Evolutionary conservation across 805 yeast genomes (phyloP), one percentile per base, ranked within the genome.

Genomic region (Candida ficus): DNA sequence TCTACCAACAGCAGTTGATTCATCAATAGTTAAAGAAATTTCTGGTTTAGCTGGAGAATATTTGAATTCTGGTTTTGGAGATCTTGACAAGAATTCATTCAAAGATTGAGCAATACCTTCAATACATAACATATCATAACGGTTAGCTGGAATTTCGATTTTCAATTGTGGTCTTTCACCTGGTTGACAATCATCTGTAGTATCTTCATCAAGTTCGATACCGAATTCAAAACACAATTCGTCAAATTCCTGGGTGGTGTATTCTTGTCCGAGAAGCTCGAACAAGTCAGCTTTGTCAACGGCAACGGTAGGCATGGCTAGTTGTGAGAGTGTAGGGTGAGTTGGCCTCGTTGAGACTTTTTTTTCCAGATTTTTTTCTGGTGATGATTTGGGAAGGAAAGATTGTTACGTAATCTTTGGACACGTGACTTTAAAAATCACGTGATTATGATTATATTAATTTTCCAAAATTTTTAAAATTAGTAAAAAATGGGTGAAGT

Each of bases 201-300:
- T 88, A 63, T 95, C 98, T 68, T 95, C 99, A 63, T 93, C 99
- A 47, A 93, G 76, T 70, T 93, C 99, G 52, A 93, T 80, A 56
- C 99, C 99, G 54, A 90, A 93, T 59, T 91, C 95, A 70, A 93
- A 93, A 70, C 98, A 93, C 53, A 93, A 77, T 66, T 90, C 97
- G 61, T 93, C 99, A 55, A 93, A 90, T 60, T 91, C 99, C 54
- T 88, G 78, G 51, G 93, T 84, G 55, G 96, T 76, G 60, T 79
- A 80, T 37, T 64, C 59, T 46, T 70, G 69, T 29, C 83, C 98
- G 47, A 93, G 71, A 33, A 87, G 77, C 58, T 80, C 78, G 70
- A 78, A 93, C 48, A 93, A 76, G 62, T 93, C 98, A 60, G 82
- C 85, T 62, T 95, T 90, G 64, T 93, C 97, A 49, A 93, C 97